These are phyloP conservation scores for Hyphodiscus sp. DNA, from an alignment of 2,329 filamentous ascomycete species.

Conservation along the genomic window DNA sequence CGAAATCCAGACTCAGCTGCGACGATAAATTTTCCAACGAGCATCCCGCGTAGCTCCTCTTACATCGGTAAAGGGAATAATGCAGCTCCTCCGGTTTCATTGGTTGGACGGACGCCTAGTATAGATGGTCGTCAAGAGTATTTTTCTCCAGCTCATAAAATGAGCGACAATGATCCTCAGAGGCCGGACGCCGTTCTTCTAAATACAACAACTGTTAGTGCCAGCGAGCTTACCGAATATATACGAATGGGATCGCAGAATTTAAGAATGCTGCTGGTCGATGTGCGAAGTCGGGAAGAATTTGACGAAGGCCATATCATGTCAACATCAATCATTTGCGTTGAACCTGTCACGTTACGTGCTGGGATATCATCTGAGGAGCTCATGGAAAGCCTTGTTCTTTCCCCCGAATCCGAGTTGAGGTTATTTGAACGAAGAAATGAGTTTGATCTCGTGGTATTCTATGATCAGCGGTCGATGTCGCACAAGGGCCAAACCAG, in stretches of 20 bases:
- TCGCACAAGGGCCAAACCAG: conserved; percentile 31
- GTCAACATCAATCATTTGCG: conserved; percentile 75
- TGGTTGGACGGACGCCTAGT: conserved; percentile 17
- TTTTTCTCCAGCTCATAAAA: conserved; percentile 13
- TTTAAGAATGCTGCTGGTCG: conserved; percentile 72
- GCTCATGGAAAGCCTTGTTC: conserved; percentile 60
- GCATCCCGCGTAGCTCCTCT: conserved; percentile 22
- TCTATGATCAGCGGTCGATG: conserved; percentile 69
- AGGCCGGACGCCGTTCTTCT: conserved; percentile 11
- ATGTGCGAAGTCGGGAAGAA: conserved; percentile 71
- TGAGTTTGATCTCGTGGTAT: conserved; percentile 80
- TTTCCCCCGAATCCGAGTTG: conserved; percentile 70
- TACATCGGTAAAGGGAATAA: conserved; percentile 17
- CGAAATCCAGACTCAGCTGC: conserved; percentile 23
- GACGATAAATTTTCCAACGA: conserved; percentile 20
- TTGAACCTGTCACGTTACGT: conserved; percentile 75
- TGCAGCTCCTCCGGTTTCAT: conserved; percentile 22
- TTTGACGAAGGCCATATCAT: conserved; percentile 89
- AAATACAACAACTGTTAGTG: conserved; percentile 28
- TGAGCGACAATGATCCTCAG: not conserved
- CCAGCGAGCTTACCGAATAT: conserved; percentile 64
- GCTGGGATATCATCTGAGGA: conserved; percentile 58
- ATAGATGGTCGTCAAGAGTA: conserved; percentile 19
- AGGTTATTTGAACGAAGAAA: conserved; percentile 64
- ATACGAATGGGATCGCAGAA: conserved; percentile 47